A percentile compares a stretch with the other conserved stretches of the same genome.
phyloP scores from a whole-genome alignment of 352 stramenopile species.

The Phytophthora sojae region DNA sequence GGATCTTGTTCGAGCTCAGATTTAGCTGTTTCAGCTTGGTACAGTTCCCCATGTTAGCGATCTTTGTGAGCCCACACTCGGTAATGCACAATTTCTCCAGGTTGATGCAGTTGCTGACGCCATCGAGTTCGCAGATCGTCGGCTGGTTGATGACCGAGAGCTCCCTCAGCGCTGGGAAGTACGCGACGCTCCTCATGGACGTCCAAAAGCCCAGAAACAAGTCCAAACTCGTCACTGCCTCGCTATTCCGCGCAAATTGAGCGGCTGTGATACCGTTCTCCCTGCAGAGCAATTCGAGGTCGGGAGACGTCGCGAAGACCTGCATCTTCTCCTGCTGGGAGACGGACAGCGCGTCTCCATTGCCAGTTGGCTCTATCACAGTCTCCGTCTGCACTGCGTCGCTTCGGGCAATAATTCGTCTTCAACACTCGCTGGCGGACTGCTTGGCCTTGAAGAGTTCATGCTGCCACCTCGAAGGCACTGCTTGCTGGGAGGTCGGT shows the following conservation, averaged over 20 bases:
- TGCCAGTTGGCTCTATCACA: neutral
- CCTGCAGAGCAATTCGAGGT: conserved; percentile 72
- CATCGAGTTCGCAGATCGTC: conserved; percentile 65
- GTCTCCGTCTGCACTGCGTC: conserved; percentile 8
- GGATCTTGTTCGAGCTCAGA: conserved; percentile 76
- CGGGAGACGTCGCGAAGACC: conserved; percentile 51
- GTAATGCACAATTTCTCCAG: conserved; percentile 77
- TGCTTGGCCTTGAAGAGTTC: neutral
- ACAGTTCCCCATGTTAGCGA: conserved; percentile 56
- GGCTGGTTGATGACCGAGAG: conserved; percentile 83
- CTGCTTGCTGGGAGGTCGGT: conserved; percentile 19
- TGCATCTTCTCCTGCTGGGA: conserved; percentile 42
- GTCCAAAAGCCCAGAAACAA: conserved; percentile 86
- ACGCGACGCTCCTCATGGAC: conserved; percentile 61
- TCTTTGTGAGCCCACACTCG: conserved; percentile 66
- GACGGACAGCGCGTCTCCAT: conserved; percentile 27
- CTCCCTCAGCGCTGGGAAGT: conserved; percentile 70
- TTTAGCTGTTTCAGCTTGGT: conserved; percentile 69
- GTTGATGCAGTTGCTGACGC: conserved; percentile 52
- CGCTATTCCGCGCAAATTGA: conserved; percentile 62
- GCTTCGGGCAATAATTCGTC: conserved; percentile 14
- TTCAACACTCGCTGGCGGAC: conserved; percentile 8
- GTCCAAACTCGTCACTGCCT: conserved; percentile 60
- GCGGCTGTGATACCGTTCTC: conserved; percentile 66
- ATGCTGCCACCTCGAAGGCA: neutral